Evolutionary conservation across 2,329 filamentous ascomycete species (phyloP), one percentile per base, ranked within the genome.

Genomic region (Exutisphaerella laricina): DNA sequence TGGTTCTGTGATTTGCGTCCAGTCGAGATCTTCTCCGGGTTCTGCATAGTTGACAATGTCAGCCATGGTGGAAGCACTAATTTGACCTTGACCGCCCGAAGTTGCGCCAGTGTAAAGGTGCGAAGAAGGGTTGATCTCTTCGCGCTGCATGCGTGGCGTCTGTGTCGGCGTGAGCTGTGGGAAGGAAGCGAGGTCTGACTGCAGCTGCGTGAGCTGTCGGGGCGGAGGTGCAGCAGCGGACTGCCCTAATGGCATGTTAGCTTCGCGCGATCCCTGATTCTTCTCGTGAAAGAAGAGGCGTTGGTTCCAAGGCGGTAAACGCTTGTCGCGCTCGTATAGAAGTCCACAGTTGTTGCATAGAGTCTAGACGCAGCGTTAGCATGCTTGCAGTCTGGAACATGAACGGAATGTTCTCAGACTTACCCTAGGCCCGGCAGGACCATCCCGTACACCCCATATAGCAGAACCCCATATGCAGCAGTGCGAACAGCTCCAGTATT

Each of bases 401-500:
- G 23, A 4, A 7, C 18, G 16, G 16, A 10, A 9, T n/a, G 17
- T 13, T 8, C 10, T 37, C 12, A 20, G 31, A 68, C 85, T 75
- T 71, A 92, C 87, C 67, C 86, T 84, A 51, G 85, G 78, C 41
- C 89, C 90, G 41, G 78, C 73, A 10, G 92, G 92, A 17, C 92
- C 92, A 67, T 97, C 89, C 57, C 92, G 76, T 3, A 97, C 90
- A 36, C 87, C 89, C 92, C 92, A 98, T 6, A 96, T 88, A 20
- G 88, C 85, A 36, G 83, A 83, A 12, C 90, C 92, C 80, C 85
- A 90, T 23, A 96, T 80, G 47, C 76, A 75, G 65, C 92, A 98
- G 66, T 97, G 90, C 32, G 73, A 73, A 67, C 92, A 98, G 49
- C 87, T 79, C 92, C 92, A 98, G 31, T 75, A 81, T 51, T 78